phyloP scores from a whole-genome alignment of 305 asterid species.

The Fraxinus latifolia region DNA sequence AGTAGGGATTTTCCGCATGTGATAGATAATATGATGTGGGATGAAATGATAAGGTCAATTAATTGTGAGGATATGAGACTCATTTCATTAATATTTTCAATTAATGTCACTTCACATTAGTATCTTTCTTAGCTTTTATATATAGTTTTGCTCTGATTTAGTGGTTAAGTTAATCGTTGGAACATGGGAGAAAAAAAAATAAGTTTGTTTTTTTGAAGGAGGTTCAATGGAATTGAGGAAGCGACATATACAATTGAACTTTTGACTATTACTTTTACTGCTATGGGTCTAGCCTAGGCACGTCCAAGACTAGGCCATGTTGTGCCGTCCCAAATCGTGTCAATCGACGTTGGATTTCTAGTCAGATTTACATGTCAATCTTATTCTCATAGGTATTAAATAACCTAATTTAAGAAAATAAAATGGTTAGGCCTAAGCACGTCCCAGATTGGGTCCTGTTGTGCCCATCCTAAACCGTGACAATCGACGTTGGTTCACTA shows the following conservation, averaged over 20 bases:
- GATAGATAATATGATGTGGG: too few relatives aligned
- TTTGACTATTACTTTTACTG: too few relatives aligned
- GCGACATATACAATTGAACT: background rate
- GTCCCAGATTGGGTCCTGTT: background rate
- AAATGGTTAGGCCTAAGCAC: background rate
- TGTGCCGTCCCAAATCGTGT: background rate
- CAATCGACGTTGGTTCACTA: background rate
- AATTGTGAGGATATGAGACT: background rate
- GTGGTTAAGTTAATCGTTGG: background rate
- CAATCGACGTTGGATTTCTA: background rate
- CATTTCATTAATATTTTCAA: background rate
- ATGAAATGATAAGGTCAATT: too few relatives aligned
- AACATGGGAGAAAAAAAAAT: too few relatives aligned
- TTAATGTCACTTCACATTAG: background rate
- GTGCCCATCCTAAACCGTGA: background rate
- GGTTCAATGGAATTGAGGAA: background rate
- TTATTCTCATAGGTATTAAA: background rate
- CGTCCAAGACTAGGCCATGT: background rate
- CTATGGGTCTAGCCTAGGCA: background rate
- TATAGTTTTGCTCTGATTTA: background rate
- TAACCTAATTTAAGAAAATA: background rate
- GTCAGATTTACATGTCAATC: background rate
- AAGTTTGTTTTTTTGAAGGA: too few relatives aligned
- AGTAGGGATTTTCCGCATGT: background rate
- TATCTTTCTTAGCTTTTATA: too few relatives aligned